Evolutionary conservation across 176 grass and related monocot species (phyloP), one percentile per base, ranked within the genome.

Genomic region (Saccharum officinarum): DNA sequence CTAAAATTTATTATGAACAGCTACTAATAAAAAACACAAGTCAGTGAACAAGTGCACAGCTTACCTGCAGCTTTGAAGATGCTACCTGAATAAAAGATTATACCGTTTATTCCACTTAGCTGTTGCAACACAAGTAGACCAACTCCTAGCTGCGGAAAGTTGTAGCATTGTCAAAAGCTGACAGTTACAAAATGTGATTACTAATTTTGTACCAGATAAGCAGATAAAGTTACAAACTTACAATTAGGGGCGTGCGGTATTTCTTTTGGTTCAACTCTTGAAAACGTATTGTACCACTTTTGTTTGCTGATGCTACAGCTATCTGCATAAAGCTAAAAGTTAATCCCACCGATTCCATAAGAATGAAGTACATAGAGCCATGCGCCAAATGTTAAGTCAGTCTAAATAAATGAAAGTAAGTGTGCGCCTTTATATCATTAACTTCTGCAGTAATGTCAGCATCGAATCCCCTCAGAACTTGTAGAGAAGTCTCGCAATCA

Each of bases 401-500:
- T 60, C 63, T 10, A 80, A 36, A 62, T 26, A 38, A 23, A 78
- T 3, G 67, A 74, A 18, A 37, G 10, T 25, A 41, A 72, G 79
- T 73, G 22, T 75, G 18, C 84, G 79, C 97, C 93, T 98, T 98
- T 67, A 98, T 98, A 80, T 98, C 97, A 91, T 92, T 94, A 34
- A 91, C 74, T 94, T 98, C 93, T 34, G 82, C 54, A 72, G 83
- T 89, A 65, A 98, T 98, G 67, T 98, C 97, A 78, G 92, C 84
- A 57, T 94, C 90, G 41, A 96, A 99, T 82, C 97, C 97, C 88
- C 97, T 94, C 84, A 99, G 44, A 79, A 99, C 93, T 92, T 99
- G 97, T 67, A 99, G 75, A 0, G 97, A 94, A 72, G 86, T 74
- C 60, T 99, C 97, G 22, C 91, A 93, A 57, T 99, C 97, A 54